phyloP scores from a whole-genome alignment of 2,329 filamentous ascomycete genomes.

The Trichoderma polysporum region DNA sequence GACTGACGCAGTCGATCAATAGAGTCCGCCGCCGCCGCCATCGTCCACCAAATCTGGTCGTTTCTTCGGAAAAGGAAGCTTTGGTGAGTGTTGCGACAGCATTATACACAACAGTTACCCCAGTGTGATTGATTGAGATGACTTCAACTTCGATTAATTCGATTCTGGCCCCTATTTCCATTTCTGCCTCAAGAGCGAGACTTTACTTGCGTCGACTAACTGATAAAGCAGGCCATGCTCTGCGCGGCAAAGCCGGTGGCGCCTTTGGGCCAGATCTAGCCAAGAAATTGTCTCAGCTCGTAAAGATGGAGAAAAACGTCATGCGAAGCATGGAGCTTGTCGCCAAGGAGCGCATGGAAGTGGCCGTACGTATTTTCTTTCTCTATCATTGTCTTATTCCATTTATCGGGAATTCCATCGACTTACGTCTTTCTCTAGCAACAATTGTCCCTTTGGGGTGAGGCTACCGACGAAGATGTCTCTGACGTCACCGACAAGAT shows the following conservation, averaged over 20 bases:
- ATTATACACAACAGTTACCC: not conserved
- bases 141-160: not conserved
- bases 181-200: not conserved
- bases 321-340: slow-evolving; percentile 98
- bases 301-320: slow-evolving; percentile 99
- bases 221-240: slow-evolving; percentile 54
- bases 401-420: not conserved
- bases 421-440: slow-evolving; percentile 55
- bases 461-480: slow-evolving; percentile 92
- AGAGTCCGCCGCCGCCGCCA: slow-evolving; percentile 90
- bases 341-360: slow-evolving; percentile 95
- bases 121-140: not conserved
- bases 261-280: slow-evolving; percentile 83
- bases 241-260: slow-evolving; percentile 72
- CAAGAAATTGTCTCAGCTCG: slow-evolving; percentile 95
- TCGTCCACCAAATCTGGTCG: slow-evolving; percentile 89
- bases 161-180: not conserved
- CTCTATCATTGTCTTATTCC: not conserved
- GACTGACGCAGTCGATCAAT: slow-evolving; percentile 27
- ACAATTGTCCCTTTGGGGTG: slow-evolving; percentile 98
- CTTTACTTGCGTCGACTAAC: not conserved
- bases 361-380: slow-evolving; percentile 68
- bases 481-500: slow-evolving; percentile 99
- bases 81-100: slow-evolving; percentile 64
- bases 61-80: slow-evolving; percentile 80